Evolutionary conservation across 169 alveolate species (phyloP), one percentile per base, ranked within the genome.

Genomic region (Plasmodium billcollinsi): DNA sequence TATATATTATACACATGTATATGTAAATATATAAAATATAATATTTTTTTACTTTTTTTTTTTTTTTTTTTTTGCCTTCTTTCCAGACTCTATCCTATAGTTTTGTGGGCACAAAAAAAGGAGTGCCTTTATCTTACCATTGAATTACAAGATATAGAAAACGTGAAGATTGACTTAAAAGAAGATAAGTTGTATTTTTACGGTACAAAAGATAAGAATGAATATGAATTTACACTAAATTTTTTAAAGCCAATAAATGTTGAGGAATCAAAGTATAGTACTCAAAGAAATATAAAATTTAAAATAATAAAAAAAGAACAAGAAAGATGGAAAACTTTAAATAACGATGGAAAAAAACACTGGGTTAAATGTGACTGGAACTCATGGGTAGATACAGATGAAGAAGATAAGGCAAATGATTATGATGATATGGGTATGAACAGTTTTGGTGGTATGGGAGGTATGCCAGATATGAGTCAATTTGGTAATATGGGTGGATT

Each of bases 341-440:
- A 94, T 95, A 52, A 74, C 18, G 94, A 93, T 63, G 96, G 96
- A 49, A 94, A 94, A 88, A 94, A 94, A 73, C 96, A 94, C 69
- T 94, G 94, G 94, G 70, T 94, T 69, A 94, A 94, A 45, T 89
- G 94, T 89, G 95, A 94, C 93, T 94, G 96, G 96, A 94, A 94
- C 80, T 78, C 89, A 6, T 94, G 96, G 96, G 95, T 94, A 43
- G 96, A 94, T 76, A 92, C 96, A 11, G 96, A 94, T 69, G 96
- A 94, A 63, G 96, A 74, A 66, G 91, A 92, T 62, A 93, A 92
- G 39, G 54, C 93, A 66, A 62, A 80, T 39, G 90, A 73, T 54
- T 85, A 73, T 71, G 95, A 92, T 71, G 95, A 92, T 47, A 89
- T 94, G 95, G 95, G 92, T 67, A 94, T 94, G 96, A 75, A 91